Base-by-base conservation (phyloP, 495 filamentous ascomycete species). In the Acidomyces sp. region DNA sequence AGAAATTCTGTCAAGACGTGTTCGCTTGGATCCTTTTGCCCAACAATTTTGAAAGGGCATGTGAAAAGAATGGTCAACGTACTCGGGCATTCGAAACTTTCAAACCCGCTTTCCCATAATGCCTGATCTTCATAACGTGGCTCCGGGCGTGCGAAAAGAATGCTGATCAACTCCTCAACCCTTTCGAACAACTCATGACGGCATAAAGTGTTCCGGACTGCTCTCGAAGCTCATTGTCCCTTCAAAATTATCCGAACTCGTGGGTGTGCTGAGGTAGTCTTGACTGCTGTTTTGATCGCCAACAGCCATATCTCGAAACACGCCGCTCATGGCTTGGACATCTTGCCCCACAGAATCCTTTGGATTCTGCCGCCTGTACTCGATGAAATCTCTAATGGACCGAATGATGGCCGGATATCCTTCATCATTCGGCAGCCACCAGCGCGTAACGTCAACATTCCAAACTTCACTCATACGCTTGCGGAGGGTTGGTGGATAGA, bases 401-500 rank as follows among this genome's bases (percentile, higher is more conserved):
- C 78, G 80, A 24, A 92, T 65, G 22, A 90, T 70, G 4, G 71
- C 66, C 3, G 72, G 71, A 49, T 76, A 79, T 16, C 72, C 75
- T 63, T 85, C 80, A 52, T 85, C 74, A 53, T 86, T 74, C 2
- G 85, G 82, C 17, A 92, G 71, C 85, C 85, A 94, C 84, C 85
- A 93, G 26, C 78, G 69, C 37, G 71, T 66, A 42, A 83, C 66
- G 36, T 75, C 77, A 24, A 78, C 64, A 47, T 69, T 62, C 69
- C 85, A 93, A 23, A 80, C 55, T 21, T 76, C 71, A 11, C 81
- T 72, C 65, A 97, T 77, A 37, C 70, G 72, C 18, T 62, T 58
- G 51, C 88, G 82, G 59, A 87, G 78, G 29, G 71, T 75, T 21
- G 71, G 60, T 6, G 87, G 78, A 45, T 78, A 85, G 19, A 92